These are phyloP conservation scores for Fusarium continuum DNA, from an alignment of 2,329 filamentous ascomycete species.

Conservation along the genomic window DNA sequence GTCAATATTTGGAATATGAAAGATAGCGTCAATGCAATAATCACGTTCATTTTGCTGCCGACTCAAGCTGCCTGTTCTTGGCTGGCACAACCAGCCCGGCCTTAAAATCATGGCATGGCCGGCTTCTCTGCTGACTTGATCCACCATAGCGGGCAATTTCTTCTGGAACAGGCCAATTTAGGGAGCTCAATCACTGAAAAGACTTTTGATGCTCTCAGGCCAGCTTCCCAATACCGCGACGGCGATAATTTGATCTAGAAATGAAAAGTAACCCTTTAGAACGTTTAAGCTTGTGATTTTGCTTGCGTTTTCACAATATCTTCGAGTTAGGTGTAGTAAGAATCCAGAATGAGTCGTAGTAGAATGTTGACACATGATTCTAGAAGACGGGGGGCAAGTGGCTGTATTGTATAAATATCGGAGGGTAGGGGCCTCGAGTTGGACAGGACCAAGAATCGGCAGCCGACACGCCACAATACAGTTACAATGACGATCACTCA, in stretches of 20 bases:
- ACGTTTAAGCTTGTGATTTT: not conserved
- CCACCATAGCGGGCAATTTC: not conserved
- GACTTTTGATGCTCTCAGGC: conserved; percentile 1
- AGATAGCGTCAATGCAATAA: not conserved
- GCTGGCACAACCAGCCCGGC: not conserved
- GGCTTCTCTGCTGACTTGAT: not conserved
- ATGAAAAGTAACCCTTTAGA: not conserved
- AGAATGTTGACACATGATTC: conserved; percentile 1
- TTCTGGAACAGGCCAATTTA: not conserved
- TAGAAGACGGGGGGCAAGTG: not conserved
- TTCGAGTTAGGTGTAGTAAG: not conserved
- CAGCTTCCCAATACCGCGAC: conserved; percentile 14
- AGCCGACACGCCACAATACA: not conserved
- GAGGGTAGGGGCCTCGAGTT: not conserved
- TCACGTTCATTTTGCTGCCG: not conserved
- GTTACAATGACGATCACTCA: not conserved
- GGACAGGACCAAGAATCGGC: not conserved
- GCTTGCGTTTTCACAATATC: not conserved
- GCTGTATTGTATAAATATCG: not conserved
- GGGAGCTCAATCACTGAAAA: not conserved
- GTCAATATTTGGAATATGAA: not conserved
- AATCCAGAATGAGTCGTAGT: not conserved
- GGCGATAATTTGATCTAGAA: not conserved
- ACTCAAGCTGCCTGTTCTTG: not conserved
- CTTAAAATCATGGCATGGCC: not conserved